A percentile compares a stretch with the other conserved stretches of the same genome.
phyloP scores from a whole-genome alignment of 306 rosid species.

The Sesbania bispinosa region DNA sequence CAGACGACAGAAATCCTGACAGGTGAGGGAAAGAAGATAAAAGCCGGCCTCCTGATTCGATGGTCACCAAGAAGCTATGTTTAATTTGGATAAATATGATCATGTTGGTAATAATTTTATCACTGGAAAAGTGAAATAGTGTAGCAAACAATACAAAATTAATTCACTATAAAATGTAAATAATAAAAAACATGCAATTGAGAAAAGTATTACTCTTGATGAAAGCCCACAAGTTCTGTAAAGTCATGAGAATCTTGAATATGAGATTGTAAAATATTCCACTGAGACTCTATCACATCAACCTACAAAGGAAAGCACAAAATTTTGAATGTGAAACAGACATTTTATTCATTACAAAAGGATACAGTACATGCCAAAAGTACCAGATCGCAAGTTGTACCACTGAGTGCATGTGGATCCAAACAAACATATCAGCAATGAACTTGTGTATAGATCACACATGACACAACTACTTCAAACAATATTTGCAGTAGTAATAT shows the following conservation, averaged over 20 bases:
- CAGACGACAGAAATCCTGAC: constrained; percentile 1
- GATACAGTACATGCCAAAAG: background rate
- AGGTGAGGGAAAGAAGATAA: constrained; percentile 7
- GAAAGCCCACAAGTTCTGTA: constrained; percentile 84
- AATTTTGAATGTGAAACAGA: constrained; percentile 8
- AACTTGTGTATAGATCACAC: background rate
- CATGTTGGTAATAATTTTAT: background rate
- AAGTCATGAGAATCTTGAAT: constrained; percentile 93
- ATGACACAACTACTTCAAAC: background rate
- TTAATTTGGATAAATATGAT: background rate
- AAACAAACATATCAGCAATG: background rate
- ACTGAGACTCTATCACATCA: constrained; percentile 95
- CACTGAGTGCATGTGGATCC: background rate
- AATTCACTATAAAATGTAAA: background rate
- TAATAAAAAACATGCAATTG: background rate
- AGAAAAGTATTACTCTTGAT: constrained; percentile 73
- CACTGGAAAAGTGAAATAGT: constrained; percentile 3
- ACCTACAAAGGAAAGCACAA: constrained; percentile 55
- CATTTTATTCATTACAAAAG: background rate
- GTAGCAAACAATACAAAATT: background rate
- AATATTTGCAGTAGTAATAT: background rate
- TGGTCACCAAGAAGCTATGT: background rate
- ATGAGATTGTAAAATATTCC: constrained; percentile 90
- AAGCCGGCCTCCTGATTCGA: background rate
- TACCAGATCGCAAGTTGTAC: background rate